These are phyloP conservation scores for Sphaceloma murrayae DNA, from an alignment of 2,329 filamentous ascomycete species.

Conservation along the genomic window DNA sequence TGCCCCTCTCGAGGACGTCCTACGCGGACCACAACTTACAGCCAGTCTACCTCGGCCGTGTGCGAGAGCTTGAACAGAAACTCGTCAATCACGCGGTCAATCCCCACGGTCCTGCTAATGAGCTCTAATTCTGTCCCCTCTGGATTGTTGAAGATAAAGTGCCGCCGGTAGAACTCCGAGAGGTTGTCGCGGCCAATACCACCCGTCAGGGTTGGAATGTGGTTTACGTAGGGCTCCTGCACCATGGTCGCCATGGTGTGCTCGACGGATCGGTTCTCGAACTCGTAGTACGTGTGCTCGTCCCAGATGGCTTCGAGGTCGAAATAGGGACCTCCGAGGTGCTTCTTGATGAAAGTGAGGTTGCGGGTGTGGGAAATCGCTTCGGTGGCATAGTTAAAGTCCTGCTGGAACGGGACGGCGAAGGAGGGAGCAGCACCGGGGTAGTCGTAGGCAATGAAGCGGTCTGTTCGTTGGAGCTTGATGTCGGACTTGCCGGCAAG, in stretches of 20 bases:
- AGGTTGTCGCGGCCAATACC: conserved; percentile 57
- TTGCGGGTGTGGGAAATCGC: conserved; percentile 57
- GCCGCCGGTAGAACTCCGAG: conserved; percentile 58
- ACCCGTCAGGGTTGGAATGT: conserved; percentile 59
- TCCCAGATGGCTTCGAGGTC: conserved; percentile 63
- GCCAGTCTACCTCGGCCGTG: conserved; percentile 44
- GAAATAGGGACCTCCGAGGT: conserved; percentile 56
- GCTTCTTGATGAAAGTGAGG: conserved; percentile 54
- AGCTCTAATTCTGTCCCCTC: conserved; percentile 58
- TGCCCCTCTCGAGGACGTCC: too few relatives aligned
- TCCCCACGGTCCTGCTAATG: conserved; percentile 51
- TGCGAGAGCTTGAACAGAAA: conserved; percentile 51
- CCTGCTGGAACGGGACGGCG: conserved; percentile 41
- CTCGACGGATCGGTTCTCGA: conserved; percentile 56
- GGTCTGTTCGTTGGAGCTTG: conserved; percentile 12
- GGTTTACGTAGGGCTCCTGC: conserved; percentile 68
- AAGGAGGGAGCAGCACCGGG: conserved; percentile 38
- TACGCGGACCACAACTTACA: conserved; percentile 40
- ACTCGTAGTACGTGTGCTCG: conserved; percentile 64
- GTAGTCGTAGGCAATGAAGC: conserved; percentile 35
- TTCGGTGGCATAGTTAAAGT: conserved; percentile 47
- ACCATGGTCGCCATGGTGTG: conserved; percentile 78
- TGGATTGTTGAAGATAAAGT: conserved; percentile 68
- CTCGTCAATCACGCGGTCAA: conserved; percentile 55
- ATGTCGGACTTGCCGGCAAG: conserved; percentile 22